phyloP scores from a whole-genome alignment of 768 basidiomycete genomes.

The Lanmaoa rubissima region DNA sequence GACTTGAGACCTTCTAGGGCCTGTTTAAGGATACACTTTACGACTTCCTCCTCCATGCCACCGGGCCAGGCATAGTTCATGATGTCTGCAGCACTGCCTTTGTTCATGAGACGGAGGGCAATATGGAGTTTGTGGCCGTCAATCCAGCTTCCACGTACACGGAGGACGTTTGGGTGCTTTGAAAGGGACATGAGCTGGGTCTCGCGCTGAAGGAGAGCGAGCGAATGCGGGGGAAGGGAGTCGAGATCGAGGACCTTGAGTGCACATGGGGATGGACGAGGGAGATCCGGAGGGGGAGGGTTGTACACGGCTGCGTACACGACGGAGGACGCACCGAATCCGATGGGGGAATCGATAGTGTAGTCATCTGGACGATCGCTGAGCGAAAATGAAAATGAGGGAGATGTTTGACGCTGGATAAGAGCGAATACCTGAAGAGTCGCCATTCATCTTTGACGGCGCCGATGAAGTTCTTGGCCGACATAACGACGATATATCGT shows the following conservation, averaged over 20 bases:
- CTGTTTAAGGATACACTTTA: conserved; percentile 81
- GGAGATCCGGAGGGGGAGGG: conserved; percentile 37
- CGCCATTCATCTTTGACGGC: conserved; percentile 84
- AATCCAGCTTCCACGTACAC: conserved; percentile 89
- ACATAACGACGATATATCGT: conserved; percentile 2
- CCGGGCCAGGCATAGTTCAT: conserved; percentile 82
- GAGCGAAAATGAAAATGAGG: conserved; percentile 1
- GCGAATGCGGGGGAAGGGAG: conserved; percentile 63
- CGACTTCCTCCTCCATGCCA: conserved; percentile 90
- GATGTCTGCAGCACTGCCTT: conserved; percentile 81
- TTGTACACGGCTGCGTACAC: conserved; percentile 79
- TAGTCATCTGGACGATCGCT: conserved; percentile 76
- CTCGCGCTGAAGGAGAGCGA: conserved; percentile 77
- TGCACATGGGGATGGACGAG: conserved; percentile 57
- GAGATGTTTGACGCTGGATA: neutral
- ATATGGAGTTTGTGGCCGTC: conserved; percentile 82
- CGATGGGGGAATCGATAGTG: conserved; percentile 72
- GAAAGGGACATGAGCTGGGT: conserved; percentile 90
- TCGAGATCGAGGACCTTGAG: conserved; percentile 92
- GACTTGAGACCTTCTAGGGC: conserved; percentile 86
- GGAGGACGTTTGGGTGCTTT: conserved; percentile 91
- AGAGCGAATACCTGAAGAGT: conserved; percentile 60
- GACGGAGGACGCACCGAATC: conserved; percentile 89
- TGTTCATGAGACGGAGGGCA: conserved; percentile 86
- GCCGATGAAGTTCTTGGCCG: conserved; percentile 56